These are phyloP conservation scores for Echinosphaeria canescens DNA, from an alignment of 2,329 filamentous ascomycete species.

Conservation along the genomic window DNA sequence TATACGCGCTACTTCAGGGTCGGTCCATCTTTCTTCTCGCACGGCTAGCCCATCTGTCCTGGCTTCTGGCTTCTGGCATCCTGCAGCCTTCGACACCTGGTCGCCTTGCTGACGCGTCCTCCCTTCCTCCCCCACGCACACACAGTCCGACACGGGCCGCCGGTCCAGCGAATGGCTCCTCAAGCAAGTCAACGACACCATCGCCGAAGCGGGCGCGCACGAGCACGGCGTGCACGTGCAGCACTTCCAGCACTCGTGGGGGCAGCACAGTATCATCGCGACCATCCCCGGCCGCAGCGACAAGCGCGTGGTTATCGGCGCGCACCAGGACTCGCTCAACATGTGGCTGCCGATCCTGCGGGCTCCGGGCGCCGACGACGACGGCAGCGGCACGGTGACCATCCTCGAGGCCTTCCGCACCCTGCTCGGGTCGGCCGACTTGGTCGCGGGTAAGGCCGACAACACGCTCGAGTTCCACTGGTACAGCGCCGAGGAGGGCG, in stretches of 20 bases:
- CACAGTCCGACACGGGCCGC: constrained; percentile 52
- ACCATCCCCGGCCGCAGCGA: constrained; percentile 73
- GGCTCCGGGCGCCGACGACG: constrained; percentile 87
- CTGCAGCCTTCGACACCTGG: no score
- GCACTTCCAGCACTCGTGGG: constrained; percentile 67
- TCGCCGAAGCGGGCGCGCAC: constrained; percentile 49
- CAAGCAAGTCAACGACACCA: constrained; percentile 47
- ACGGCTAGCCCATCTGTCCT: no score
- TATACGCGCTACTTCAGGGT: constrained; percentile 64
- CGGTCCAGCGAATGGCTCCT: constrained; percentile 81
- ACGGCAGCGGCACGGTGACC: constrained; percentile 81
- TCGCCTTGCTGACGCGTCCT: no score
- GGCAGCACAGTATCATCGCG: constrained; percentile 78
- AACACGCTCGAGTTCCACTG: constrained; percentile 96
- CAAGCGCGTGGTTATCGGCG: constrained; percentile 72
- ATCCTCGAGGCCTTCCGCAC: constrained; percentile 81
- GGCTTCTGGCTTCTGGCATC: no score
- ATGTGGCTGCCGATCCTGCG: constrained; percentile 68
- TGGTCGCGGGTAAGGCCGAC: constrained; percentile 46
- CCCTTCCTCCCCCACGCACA: no score
- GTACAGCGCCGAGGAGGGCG: constrained; percentile 83
- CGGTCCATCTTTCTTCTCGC: no score
- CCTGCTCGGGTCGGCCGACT: constrained; percentile 49
- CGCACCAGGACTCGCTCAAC: constrained; percentile 92
- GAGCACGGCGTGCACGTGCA: constrained; percentile 39